These are phyloP conservation scores for Pseudocercospora cruenta DNA, from an alignment of 2,329 filamentous ascomycete species.

Conservation along the genomic window DNA sequence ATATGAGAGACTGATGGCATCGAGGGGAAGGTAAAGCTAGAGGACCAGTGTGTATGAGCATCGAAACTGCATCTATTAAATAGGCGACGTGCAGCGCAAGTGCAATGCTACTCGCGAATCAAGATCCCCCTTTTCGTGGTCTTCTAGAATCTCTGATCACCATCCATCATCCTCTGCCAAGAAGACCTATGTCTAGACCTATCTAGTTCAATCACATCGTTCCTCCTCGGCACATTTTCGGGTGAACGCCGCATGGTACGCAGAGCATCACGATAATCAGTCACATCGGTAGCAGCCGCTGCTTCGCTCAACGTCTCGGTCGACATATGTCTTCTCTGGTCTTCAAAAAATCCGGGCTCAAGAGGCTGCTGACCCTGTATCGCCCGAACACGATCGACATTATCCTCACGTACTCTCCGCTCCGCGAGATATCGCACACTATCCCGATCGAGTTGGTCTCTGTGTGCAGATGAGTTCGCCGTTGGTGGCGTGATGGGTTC, in stretches of 20 bases:
- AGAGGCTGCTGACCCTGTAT: not conserved
- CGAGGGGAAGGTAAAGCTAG: not conserved
- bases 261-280: not conserved
- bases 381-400: not conserved
- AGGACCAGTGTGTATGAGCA: not conserved
- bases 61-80: too few species aligned
- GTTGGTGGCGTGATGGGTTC: not conserved
- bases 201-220: not conserved
- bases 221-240: not conserved
- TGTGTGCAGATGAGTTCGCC: not conserved
- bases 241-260: not conserved
- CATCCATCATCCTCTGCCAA: not conserved
- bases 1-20: conserved; percentile 37
- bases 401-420: not conserved
- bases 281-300: not conserved
- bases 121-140: not conserved
- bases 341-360: not conserved
- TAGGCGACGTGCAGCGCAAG: too few species aligned
- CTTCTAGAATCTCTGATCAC: not conserved
- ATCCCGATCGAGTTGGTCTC: not conserved
- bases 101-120: not conserved
- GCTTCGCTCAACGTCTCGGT: not conserved
- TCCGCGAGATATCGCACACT: not conserved
- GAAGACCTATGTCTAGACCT: not conserved
- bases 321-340: not conserved